These are phyloP conservation scores for Lolium perenne DNA, from an alignment of 176 grass and related monocot species.

Conservation along the genomic window DNA sequence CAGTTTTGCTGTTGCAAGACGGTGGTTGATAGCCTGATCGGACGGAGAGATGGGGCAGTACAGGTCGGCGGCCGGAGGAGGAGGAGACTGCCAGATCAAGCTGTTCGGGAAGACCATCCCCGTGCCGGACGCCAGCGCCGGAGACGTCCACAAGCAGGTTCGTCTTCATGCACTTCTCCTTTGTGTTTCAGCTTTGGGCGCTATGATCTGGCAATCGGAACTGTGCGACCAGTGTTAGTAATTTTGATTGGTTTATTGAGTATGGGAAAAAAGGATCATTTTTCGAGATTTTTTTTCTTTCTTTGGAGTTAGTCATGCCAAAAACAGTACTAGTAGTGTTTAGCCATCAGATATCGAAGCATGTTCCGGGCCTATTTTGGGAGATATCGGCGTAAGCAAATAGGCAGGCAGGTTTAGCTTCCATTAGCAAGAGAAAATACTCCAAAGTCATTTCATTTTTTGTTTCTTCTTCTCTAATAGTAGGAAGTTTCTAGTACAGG, in stretches of 20 bases:
- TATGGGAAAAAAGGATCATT: background rate
- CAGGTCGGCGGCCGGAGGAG: slow-evolving; percentile 31
- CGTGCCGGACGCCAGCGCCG: slow-evolving; percentile 41
- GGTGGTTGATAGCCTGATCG: background rate
- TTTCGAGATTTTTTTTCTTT: background rate
- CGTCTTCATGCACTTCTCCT: background rate
- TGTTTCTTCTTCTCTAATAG: background rate
- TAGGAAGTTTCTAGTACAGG: no score
- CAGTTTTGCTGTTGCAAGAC: background rate
- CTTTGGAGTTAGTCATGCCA: slow-evolving; percentile 15
- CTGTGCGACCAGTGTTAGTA: background rate
- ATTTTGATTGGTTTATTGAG: background rate
- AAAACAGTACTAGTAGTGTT: background rate
- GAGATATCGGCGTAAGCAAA: background rate
- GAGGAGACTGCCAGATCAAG: slow-evolving; percentile 65
- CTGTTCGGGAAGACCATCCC: slow-evolving; percentile 87
- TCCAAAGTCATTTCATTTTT: background rate
- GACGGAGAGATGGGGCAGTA: slow-evolving; percentile 36
- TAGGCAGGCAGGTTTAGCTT: slow-evolving; percentile 23
- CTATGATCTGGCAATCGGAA: background rate
- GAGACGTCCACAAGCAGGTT: slow-evolving; percentile 51
- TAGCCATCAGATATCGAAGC: background rate
- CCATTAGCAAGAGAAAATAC: slow-evolving; percentile 22
- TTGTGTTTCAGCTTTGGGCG: background rate
- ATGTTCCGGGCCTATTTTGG: background rate